Evolutionary conservation across 2,329 filamentous ascomycete genomes (phyloP), one percentile per base, ranked within the genome.

Genomic region (Fusarium phyllophilum): DNA sequence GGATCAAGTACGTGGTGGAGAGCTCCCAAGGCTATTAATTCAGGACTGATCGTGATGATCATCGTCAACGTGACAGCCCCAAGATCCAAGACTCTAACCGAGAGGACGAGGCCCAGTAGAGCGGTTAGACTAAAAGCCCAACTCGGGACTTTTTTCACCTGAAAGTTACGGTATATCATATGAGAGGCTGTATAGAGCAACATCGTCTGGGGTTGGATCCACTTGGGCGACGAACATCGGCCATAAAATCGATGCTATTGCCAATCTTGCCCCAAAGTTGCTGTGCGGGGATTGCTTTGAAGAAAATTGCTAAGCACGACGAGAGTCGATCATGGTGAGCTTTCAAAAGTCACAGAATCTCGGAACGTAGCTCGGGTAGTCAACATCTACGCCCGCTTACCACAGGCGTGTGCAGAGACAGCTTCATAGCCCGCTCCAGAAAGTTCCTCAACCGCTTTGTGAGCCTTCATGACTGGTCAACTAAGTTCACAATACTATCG

Each of bases 181-280:
- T 52, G 15, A 73, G 64, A 42, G 18, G 46, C 52, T 58, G 36
- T 70, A 54, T 55, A 36, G 36, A 61, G 44, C 44, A 57, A 59
- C 46, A 60, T 64, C 24, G 44, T 36, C 56, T 51, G 57, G 29
- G 31, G 57, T 26, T 36, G 12, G 31, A 45, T 41, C 69, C 68
- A 60, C 58, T 52, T 72, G 17, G 48, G 54, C 68, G 54, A 58
- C 22, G 33, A 56, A 51, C 56, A 69, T 46, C 59, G 48, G 46
- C 45, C 46, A 63, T 48, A 59, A 24, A 36, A 54, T 36, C 17
- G 41, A 70, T 64, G 52, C 52, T 55, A 70, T 61, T 45, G 58
- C 54, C 58, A 18, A 70, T 70, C 65, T 70, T 49, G 33, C 42
- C 29, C 24, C 31, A 31, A 55, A 24, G 22, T 29, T 61, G 36